These are phyloP conservation scores for Apostasia shenzhenica DNA, from an alignment of 106 monocot genomes.

Conservation along the genomic window DNA sequence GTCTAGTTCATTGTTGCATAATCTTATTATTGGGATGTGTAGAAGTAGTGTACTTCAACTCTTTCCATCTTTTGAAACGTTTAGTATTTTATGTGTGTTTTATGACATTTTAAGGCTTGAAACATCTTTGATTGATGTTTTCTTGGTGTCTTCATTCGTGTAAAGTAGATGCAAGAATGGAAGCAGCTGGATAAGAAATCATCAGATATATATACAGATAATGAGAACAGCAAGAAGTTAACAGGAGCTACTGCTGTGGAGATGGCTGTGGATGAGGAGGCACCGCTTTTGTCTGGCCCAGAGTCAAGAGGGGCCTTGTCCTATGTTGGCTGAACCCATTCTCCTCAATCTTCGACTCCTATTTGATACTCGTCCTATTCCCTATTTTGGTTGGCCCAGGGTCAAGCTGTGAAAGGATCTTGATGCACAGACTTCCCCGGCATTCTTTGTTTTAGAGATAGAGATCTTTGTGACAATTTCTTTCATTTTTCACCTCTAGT, in stretches of 20 bases:
- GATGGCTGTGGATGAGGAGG: constrained; percentile 55
- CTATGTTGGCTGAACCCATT: constrained; percentile 9
- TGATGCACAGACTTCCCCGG: too few relatives aligned
- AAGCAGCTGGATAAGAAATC: constrained; percentile 54
- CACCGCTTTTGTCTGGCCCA: constrained; percentile 33
- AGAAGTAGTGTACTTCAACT: too few relatives aligned
- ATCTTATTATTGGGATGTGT: too few relatives aligned
- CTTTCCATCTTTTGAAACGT: neutral
- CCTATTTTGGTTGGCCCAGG: too few relatives aligned
- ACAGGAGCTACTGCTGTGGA: constrained; percentile 10
- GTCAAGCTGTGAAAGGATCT: too few relatives aligned
- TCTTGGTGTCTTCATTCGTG: neutral
- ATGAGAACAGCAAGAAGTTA: constrained; percentile 10
- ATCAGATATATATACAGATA: constrained; percentile 25
- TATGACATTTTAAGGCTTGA: neutral
- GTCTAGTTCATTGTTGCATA: neutral
- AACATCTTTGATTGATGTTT: neutral
- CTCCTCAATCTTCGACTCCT: neutral
- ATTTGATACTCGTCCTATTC: too few relatives aligned
- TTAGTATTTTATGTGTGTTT: neutral
- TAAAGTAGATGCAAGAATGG: constrained; percentile 37
- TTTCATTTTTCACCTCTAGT: too few relatives aligned
- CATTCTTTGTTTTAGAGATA: too few relatives aligned
- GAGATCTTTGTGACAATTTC: too few relatives aligned
- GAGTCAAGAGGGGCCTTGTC: neutral